Conservation (phyloP, 345 rosid genomes). For the Euphorbia tirucalli region DNA sequence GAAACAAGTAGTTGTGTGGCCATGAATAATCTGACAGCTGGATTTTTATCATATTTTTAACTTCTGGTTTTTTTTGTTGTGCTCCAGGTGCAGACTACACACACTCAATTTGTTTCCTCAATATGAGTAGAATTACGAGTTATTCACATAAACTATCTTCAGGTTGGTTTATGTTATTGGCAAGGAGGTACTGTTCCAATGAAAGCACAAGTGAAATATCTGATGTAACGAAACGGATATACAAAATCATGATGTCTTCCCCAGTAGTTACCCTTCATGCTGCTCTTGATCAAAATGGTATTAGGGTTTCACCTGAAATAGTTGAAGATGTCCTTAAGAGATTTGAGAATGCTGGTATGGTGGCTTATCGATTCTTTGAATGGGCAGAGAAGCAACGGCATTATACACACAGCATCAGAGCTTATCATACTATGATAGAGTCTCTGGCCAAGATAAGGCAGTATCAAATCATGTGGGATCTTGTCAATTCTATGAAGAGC, state of each 20-base stretch:
- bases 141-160: slow-evolving; percentile 12
- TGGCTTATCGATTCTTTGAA: slow-evolving; percentile 78
- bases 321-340: slow-evolving; percentile 65
- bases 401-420: slow-evolving; percentile 60
- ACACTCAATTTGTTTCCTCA: not conserved
- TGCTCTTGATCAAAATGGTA: slow-evolving; percentile 61
- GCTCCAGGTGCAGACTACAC: not conserved
- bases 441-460: slow-evolving; percentile 80
- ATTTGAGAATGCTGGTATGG: slow-evolving; percentile 79
- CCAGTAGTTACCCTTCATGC: slow-evolving; percentile 57
- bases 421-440: slow-evolving; percentile 69
- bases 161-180: slow-evolving; percentile 17
- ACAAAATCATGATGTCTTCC: slow-evolving; percentile 67
- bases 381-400: slow-evolving; percentile 91
- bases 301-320: slow-evolving; percentile 33
- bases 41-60: no score
- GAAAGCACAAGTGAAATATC: slow-evolving; percentile 37
- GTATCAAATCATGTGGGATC: slow-evolving; percentile 86
- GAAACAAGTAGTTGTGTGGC: not conserved
- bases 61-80: not conserved
- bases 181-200: slow-evolving; percentile 22
- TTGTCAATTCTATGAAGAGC: slow-evolving; percentile 67
- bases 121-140: slow-evolving; percentile 6
- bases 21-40: not conserved
- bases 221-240: slow-evolving; percentile 39